Conservation (phyloP, 306 rosid species). For the Clitoria ternatea region DNA sequence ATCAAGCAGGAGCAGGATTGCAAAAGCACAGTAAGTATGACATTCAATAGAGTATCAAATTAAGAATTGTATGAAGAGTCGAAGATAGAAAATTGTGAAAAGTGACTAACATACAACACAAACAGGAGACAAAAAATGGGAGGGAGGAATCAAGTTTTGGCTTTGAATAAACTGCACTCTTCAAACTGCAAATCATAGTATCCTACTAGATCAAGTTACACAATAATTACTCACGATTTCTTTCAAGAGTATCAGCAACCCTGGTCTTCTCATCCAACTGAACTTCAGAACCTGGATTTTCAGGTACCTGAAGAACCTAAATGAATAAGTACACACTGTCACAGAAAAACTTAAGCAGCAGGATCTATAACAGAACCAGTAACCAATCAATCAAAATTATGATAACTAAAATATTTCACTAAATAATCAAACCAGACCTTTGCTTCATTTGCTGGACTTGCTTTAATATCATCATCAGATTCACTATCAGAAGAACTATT, state of each 20-base stretch:
- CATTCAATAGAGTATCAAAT: not conserved
- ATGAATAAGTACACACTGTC: not conserved
- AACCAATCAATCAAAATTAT: slow-evolving; percentile 17
- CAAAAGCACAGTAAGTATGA: not conserved
- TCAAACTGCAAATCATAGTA: not conserved
- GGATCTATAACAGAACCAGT: slow-evolving; percentile 18
- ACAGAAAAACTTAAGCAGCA: not conserved
- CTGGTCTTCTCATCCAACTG: slow-evolving; percentile 41
- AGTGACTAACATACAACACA: not conserved
- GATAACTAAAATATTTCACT: not conserved
- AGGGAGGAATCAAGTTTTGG: slow-evolving; percentile 2
- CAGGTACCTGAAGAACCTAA: slow-evolving; percentile 45
- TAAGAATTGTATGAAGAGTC: not conserved
- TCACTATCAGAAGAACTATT: slow-evolving; percentile 58
- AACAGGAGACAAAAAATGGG: slow-evolving; percentile 5
- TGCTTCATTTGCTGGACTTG: slow-evolving; percentile 37
- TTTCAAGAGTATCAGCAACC: slow-evolving; percentile 43
- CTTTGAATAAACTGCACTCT: not conserved
- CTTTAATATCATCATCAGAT: slow-evolving; percentile 44
- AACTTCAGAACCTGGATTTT: slow-evolving; percentile 40
- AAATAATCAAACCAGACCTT: slow-evolving; percentile 38
- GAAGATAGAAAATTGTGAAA: not conserved
- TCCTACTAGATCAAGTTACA: slow-evolving; percentile 4
- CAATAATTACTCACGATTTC: slow-evolving; percentile 60
- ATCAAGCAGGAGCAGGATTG: not conserved